Conservation (phyloP, 2,329 filamentous ascomycete species). For the Trichoderma citrinoviride region DNA sequence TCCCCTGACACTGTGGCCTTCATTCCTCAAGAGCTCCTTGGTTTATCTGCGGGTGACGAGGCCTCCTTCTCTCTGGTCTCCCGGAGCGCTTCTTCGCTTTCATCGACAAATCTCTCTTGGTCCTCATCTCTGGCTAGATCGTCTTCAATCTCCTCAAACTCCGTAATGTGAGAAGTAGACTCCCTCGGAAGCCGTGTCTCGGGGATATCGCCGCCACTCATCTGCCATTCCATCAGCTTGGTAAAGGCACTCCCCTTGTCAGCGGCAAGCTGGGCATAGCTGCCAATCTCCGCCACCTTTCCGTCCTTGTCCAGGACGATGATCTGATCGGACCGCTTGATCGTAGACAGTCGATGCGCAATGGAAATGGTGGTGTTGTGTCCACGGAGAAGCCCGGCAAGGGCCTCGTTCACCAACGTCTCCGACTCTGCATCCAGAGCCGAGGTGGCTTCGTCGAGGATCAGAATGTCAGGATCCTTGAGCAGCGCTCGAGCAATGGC, state of each 20-base stretch:
- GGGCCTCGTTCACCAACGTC: conserved; percentile 89
- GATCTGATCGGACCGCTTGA: conserved; percentile 92
- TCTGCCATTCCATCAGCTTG: conserved; percentile 98
- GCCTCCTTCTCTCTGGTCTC: conserved; percentile 11
- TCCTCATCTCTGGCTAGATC: conserved; percentile 36
- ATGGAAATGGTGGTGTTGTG: conserved; percentile 97
- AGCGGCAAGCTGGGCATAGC: conserved; percentile 71
- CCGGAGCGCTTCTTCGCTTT: conserved; percentile 28
- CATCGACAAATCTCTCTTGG: conserved; percentile 26
- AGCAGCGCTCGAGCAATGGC: conserved; percentile 92
- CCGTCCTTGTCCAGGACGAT: conserved; percentile 87
- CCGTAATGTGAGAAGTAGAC: conserved; percentile 45
- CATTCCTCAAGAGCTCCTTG: conserved; percentile 6
- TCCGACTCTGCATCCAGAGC: conserved; percentile 96
- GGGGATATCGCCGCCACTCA: conserved; percentile 73
- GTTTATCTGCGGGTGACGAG: conserved; percentile 1
- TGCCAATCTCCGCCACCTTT: conserved; percentile 85
- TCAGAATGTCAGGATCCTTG: conserved; percentile 94
- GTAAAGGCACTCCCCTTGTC: conserved; percentile 81
- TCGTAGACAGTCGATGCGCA: conserved; percentile 91
- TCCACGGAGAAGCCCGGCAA: conserved; percentile 75
- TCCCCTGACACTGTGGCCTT: background rate
- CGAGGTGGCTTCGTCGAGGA: conserved; percentile 94
- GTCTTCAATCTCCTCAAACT: conserved; percentile 52
- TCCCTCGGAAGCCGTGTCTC: conserved; percentile 37